Percentiles rank a stretch among this genome's conserved stretches.
Conservation (phyloP, 2,329 filamentous ascomycete genomes). For the Coniosporium tulheliwenetii region DNA sequence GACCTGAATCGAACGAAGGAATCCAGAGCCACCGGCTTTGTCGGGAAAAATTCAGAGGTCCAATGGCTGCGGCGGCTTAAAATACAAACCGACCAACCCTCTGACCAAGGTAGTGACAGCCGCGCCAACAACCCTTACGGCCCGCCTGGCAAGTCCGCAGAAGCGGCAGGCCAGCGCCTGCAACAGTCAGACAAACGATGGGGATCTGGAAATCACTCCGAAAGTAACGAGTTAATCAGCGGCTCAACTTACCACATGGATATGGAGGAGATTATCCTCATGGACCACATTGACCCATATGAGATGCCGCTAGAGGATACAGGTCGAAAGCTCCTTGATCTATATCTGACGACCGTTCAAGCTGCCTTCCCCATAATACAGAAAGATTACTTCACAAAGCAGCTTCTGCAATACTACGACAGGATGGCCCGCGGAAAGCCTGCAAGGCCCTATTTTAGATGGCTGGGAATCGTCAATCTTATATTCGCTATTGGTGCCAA, state of each 20-base stretch:
- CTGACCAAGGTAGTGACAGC: background rate
- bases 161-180: constrained; percentile 5
- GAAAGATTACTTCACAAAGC: constrained; percentile 12
- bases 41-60: constrained; percentile 11
- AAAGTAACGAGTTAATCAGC: constrained; percentile 5
- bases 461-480: constrained; percentile 22
- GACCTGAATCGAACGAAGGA: constrained; percentile 10
- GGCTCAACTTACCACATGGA: constrained; percentile 20
- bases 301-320: constrained; percentile 15
- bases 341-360: constrained; percentile 22
- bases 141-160: constrained; percentile 7
- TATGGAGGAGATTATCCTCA: constrained; percentile 10
- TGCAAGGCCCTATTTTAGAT: constrained; percentile 9
- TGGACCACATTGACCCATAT: constrained; percentile 15
- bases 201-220: too few species aligned
- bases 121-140: constrained; percentile 5
- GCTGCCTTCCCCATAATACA: constrained; percentile 22
- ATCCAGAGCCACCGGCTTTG: constrained; percentile 12
- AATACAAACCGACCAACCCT: constrained; percentile 1
- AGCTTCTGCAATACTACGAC: constrained; percentile 16
- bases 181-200: too few species aligned
- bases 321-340: constrained; percentile 17
- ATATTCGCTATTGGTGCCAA: constrained; percentile 25
- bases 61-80: constrained; percentile 14
- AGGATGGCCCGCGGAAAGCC: constrained; percentile 7